These are phyloP conservation scores for Ophiocordyceps camponoti-saundersi DNA, from an alignment of 2,329 filamentous ascomycete genomes.

Conservation along the genomic window DNA sequence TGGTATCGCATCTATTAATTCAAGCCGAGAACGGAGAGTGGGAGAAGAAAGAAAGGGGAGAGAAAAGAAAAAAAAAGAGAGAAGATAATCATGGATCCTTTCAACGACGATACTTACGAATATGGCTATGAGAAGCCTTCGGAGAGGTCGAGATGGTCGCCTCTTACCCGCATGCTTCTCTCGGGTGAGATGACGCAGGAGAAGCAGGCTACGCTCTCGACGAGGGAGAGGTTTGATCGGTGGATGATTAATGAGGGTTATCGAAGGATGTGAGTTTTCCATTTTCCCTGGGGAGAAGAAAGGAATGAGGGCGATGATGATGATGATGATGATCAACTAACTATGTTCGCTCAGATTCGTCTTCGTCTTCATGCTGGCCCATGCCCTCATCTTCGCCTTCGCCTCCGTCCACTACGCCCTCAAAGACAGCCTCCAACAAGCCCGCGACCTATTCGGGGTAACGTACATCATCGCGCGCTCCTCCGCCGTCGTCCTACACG, in stretches of 20 bases:
- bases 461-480: constrained; percentile 65
- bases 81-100: neutral
- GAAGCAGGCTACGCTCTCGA: constrained; percentile 47
- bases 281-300: too few species aligned
- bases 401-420: constrained; percentile 65
- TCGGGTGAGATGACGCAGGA: constrained; percentile 70
- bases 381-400: constrained; percentile 63
- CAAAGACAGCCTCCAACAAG: constrained; percentile 54
- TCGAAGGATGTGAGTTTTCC: constrained; percentile 48
- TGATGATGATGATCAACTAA: neutral
- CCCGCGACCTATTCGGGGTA: constrained; percentile 53
- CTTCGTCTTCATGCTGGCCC: constrained; percentile 54
- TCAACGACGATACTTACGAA: constrained; percentile 11
- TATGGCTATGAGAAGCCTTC: constrained; percentile 22
- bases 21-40: neutral
- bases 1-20: too few species aligned
- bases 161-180: constrained; percentile 65
- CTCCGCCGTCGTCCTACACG: constrained; percentile 60
- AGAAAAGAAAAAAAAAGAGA: neutral
- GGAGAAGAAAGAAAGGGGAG: neutral
- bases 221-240: constrained; percentile 57
- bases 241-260: constrained; percentile 90
- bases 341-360: constrained; percentile 45
- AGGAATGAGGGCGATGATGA: too few species aligned
- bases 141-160: constrained; percentile 68